Conservation (phyloP, 257 asterid genomes). For the Datura wrightii region DNA sequence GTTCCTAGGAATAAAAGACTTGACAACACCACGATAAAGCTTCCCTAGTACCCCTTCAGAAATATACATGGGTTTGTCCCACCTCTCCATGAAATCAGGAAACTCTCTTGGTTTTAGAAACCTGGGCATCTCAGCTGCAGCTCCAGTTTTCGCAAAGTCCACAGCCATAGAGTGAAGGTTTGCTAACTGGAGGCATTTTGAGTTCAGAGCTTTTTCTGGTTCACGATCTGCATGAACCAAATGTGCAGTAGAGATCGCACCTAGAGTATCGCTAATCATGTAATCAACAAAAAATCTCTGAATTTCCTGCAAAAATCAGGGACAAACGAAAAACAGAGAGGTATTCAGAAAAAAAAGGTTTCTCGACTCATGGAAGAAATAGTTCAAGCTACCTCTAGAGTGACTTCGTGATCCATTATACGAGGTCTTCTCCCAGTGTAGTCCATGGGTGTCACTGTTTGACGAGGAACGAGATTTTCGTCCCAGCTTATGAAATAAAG, state of each 20-base stretch:
- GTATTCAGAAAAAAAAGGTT: neutral
- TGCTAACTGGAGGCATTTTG: slow-evolving; percentile 86
- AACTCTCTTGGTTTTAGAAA: slow-evolving; percentile 72
- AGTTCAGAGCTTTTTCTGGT: slow-evolving; percentile 72
- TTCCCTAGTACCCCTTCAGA: slow-evolving; percentile 77
- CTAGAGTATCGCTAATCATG: slow-evolving; percentile 85
- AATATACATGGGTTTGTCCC: slow-evolving; percentile 79
- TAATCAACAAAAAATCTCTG: slow-evolving; percentile 86
- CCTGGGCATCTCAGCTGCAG: slow-evolving; percentile 96
- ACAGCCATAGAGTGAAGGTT: slow-evolving; percentile 96
- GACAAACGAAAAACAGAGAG: neutral
- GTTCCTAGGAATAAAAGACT: slow-evolving; percentile 39
- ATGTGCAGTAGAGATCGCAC: slow-evolving; percentile 88
- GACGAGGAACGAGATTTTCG: slow-evolving; percentile 62
- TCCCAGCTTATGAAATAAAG: slow-evolving; percentile 94
- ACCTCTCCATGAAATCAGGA: slow-evolving; percentile 94
- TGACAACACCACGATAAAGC: slow-evolving; percentile 70
- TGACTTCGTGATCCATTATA: slow-evolving; percentile 86
- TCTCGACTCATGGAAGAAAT: slow-evolving; percentile 24
- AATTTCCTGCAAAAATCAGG: slow-evolving; percentile 69
- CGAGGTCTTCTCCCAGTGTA: slow-evolving; percentile 85
- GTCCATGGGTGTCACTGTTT: slow-evolving; percentile 88
- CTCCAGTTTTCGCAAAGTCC: slow-evolving; percentile 92
- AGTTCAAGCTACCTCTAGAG: slow-evolving; percentile 64
- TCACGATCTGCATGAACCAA: slow-evolving; percentile 88